Evolutionary conservation across 2,329 filamentous ascomycete genomes (phyloP).

Genomic region (Epichloe sibirici): DNA sequence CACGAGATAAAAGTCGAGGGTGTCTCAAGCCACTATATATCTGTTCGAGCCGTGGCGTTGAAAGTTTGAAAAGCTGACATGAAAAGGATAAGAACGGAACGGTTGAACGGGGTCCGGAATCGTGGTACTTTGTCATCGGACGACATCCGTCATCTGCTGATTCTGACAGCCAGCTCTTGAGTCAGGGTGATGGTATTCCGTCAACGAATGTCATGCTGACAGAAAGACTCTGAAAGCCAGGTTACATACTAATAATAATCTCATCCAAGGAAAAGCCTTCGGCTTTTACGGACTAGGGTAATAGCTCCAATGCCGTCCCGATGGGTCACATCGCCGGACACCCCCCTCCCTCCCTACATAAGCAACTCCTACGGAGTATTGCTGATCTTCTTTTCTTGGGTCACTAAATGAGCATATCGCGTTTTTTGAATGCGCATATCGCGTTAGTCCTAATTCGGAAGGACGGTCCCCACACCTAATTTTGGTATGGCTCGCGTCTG

Average conservation of each 20-base stretch:
- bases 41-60: background rate
- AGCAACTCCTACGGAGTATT: background rate
- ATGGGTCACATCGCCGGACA: slow-evolving; percentile 2
- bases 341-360: background rate
- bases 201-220: slow-evolving; percentile 1
- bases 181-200: background rate
- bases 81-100: background rate
- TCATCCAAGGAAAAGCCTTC: background rate
- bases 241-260: background rate
- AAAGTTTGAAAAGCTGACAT: background rate
- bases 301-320: background rate
- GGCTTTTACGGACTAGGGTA: background rate
- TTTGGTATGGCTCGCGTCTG: too few relatives aligned
- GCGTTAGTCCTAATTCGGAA: too few relatives aligned
- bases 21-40: slow-evolving; percentile 8
- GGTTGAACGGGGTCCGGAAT: background rate
- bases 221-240: background rate
- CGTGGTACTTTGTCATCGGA: background rate
- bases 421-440: too few relatives aligned
- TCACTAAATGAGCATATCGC: too few relatives aligned
- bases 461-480: too few relatives aligned
- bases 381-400: too few relatives aligned
- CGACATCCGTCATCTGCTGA: slow-evolving; percentile 1
- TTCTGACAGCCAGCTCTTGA: background rate
- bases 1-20: background rate